phyloP scores from a whole-genome alignment of 2,329 filamentous ascomycete species.

The Hawksworthiomyces lignivorus region DNA sequence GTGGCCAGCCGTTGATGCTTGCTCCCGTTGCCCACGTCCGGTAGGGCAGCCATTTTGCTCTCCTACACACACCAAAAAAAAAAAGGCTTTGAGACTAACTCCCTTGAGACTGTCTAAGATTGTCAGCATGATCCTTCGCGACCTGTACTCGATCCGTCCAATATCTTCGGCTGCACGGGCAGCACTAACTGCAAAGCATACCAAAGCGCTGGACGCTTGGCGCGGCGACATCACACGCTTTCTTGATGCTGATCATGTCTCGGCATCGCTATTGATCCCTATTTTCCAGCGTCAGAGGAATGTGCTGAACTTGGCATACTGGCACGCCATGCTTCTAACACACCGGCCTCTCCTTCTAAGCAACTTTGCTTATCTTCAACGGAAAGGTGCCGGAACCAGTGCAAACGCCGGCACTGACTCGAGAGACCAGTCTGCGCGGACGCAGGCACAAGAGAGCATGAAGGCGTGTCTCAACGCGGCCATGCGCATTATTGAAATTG shows the following conservation, averaged over 20 bases:
- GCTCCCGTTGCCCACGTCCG: conserved; percentile 6
- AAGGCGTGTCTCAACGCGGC: conserved; percentile 29
- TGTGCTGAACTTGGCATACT: conserved; percentile 33
- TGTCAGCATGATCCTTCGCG: conserved; percentile 26
- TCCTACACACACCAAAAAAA: neutral
- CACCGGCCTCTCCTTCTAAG: conserved; percentile 30
- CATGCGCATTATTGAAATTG: conserved; percentile 28
- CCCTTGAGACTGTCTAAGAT: conserved; percentile 22
- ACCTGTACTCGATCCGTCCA: conserved; percentile 28
- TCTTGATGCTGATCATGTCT: conserved; percentile 27
- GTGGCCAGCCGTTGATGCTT: conserved; percentile 7
- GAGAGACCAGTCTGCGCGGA: neutral
- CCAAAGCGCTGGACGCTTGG: conserved; percentile 25
- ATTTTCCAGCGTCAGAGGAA: conserved; percentile 27
- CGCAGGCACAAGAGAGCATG: conserved; percentile 7
- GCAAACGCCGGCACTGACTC: neutral
- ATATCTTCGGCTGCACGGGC: conserved; percentile 20
- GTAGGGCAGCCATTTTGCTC: neutral
- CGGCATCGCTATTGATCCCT: conserved; percentile 4
- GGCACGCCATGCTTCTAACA: conserved; percentile 33
- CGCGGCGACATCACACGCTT: conserved; percentile 27
- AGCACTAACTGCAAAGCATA: conserved; percentile 21
- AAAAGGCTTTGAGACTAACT: no score
- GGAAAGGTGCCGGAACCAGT: neutral
- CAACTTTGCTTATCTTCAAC: conserved; percentile 21